Evolutionary conservation across 2,329 filamentous ascomycete genomes (phyloP), one percentile per base, ranked within the genome.

Genomic region (Didymella pomorum): DNA sequence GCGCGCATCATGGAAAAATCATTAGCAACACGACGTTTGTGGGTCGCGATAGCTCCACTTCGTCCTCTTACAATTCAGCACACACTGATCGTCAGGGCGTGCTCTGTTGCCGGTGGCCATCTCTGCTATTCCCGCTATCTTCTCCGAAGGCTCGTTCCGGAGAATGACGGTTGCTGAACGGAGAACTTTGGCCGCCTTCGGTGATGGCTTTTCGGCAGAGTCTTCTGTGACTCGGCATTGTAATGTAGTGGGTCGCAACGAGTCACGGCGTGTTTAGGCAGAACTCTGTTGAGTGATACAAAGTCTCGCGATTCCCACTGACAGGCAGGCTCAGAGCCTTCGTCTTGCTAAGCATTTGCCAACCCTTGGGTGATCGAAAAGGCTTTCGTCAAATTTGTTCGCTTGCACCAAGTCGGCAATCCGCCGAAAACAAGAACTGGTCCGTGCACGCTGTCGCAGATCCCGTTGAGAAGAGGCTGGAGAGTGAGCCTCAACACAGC

Each of bases 1-100:
- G 23, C 43, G 45, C 49, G 56, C 56, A 58, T 49, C 56, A 53
- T 49, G 29, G 33, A 56, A 60, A 51, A 52, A 43, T 52, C 21
- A 16, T 44, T 39, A 43, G 35, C n/a, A 39, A 26, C 57, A 56
- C 52, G 47, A 60, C 51, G 37, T 52, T 55, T 33, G 52, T 45
- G 47, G 42, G 43, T 44, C 52, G 41, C 25, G 45, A 54, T 43
- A 39, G 42, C 41, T 47, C 45, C 50, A 53, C 51, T 25, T 20
- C n/a, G 29, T 25, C 28, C 14, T 11, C 9, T 56, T 23, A 25
- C 16, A 42, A 47, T 51, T 7, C 35, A 18, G 39, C 41, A 16
- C 37, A 29, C 20, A 25, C 12, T 16, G 37, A 53, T 52, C 39
- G 44, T 43, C 50, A 52, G 29, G 49, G 44, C 48, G 46, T 14